phyloP scores from a whole-genome alignment of 2,329 filamentous ascomycete species.

The Fusarium armeniacum region DNA sequence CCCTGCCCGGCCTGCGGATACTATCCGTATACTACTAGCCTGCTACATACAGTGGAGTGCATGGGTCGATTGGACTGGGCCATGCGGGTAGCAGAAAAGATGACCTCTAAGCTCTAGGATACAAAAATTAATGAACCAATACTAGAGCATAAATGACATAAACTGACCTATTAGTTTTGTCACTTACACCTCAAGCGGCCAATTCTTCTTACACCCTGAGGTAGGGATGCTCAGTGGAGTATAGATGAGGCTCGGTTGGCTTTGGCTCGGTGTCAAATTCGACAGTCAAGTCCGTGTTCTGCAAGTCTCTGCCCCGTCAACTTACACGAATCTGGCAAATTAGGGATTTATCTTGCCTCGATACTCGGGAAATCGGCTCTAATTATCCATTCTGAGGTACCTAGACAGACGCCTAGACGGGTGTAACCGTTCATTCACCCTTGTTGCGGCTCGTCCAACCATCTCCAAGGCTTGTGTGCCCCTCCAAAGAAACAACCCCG shows the following conservation, averaged over 20 bases:
- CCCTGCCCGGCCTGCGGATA: too few relatives aligned
- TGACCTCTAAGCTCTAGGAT: too few relatives aligned
- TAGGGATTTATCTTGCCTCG: slow-evolving; percentile 1
- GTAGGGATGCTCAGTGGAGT: slow-evolving; percentile 26
- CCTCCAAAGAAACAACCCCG: slow-evolving; percentile 37
- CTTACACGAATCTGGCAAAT: slow-evolving; percentile 13
- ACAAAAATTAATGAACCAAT: too few relatives aligned
- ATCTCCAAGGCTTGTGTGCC: slow-evolving; percentile 27
- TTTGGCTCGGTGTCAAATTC: slow-evolving; percentile 24
- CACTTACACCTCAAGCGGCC: too few relatives aligned
- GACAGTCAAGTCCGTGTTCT: slow-evolving; percentile 23
- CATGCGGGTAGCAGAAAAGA: too few relatives aligned
- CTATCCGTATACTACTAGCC: neutral
- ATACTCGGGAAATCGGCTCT: slow-evolving; percentile 18
- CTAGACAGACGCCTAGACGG: slow-evolving; percentile 7
- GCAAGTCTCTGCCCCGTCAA: slow-evolving; percentile 1
- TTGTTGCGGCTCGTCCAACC: slow-evolving; percentile 18
- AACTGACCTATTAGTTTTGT: too few relatives aligned
- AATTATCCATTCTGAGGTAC: slow-evolving; percentile 2
- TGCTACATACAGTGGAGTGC: slow-evolving; percentile 7
- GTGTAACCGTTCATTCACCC: slow-evolving; percentile 18
- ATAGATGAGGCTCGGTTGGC: slow-evolving; percentile 3
- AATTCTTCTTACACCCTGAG: too few relatives aligned
- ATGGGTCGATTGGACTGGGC: slow-evolving; percentile 12
- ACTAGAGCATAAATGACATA: too few relatives aligned